Evolutionary conservation across 2,329 filamentous ascomycete genomes (phyloP), one percentile per base, ranked within the genome.

Genomic region (Talaromyces verruculosus): DNA sequence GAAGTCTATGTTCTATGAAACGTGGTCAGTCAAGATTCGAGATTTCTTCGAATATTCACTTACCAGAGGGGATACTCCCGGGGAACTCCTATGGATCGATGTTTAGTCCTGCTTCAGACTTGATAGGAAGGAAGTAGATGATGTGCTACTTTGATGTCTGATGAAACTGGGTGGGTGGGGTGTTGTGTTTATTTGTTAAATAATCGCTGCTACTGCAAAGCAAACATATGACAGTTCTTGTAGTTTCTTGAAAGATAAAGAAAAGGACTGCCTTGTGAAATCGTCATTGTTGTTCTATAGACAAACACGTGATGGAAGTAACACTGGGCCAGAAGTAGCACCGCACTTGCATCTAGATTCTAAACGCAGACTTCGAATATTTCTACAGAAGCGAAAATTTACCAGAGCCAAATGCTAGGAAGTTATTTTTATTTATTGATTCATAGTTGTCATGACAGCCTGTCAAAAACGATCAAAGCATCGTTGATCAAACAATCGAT

Each of bases 391-490:
- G 10, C 10, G 5, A 7, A 19, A 57, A 11, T 28, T 19, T 37
- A 57, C 33, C 7, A 17, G 5, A 3, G 13, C 8, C 5, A 0
- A 19, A 15, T 8, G 22, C 19, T 22, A 15, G 6, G 0, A 37
- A 22, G 10, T 37, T 22, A 57, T 37, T 8, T 55, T 55, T 30
- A 35, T 57, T 57, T 33, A 45, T 41, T 60, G 22, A 45, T 63
- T 66, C 65, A 66, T 60, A 58, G 55, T 66, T 58, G 33, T 65
- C 64, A 58, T 65, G 59, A 65, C 59, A n/a, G 62, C 33, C 61
- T 59, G 59, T 65, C 58, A 59, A 63, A 65, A 35, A 65, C 33
- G 53, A 57, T 30, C 43, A 57, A 65, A 62, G 37, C 37, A 33
- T 62, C 33, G 45, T 28, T 61, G 58, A 63, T 58, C 53, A 35